A percentile compares a stretch with the other conserved stretches of the same genome.
These are phyloP conservation scores for Acanthamoeba triangularis DNA, from an alignment of 208 protist genomes.

Conservation along the genomic window DNA sequence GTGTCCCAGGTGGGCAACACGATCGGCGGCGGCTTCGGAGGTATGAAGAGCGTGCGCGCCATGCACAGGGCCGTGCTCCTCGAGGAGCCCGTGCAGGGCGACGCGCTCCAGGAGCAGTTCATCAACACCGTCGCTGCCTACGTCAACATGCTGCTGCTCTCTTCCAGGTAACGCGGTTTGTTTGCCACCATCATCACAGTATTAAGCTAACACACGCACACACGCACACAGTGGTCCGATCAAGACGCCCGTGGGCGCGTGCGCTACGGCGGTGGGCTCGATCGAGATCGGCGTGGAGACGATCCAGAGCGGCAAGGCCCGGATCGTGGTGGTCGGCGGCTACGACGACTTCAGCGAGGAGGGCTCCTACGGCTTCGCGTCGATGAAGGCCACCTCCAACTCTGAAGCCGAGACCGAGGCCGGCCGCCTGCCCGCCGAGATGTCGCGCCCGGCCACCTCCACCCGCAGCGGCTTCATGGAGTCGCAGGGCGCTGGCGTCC, in stretches of 20 bases:
- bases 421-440: constrained; percentile 88
- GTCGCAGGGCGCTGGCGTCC: constrained; percentile 90
- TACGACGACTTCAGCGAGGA: constrained; percentile 92
- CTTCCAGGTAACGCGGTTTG: background rate
- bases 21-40: constrained; percentile 89
- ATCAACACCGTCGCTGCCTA: constrained; percentile 93
- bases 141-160: constrained; percentile 92
- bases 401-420: constrained; percentile 80
- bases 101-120: constrained; percentile 91
- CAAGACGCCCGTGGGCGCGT: constrained; percentile 93
- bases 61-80: constrained; percentile 89
- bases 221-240: constrained; percentile 86
- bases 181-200: background rate
- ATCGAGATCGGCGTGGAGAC: constrained; percentile 92
- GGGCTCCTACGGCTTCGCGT: constrained; percentile 90
- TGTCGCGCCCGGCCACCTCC: constrained; percentile 89
- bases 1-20: constrained; percentile 92
- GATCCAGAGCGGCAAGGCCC: constrained; percentile 86
- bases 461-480: constrained; percentile 91
- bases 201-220: too few relatives aligned
- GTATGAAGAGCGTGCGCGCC: constrained; percentile 84
- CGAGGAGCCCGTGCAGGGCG: constrained; percentile 86
- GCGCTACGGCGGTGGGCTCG: constrained; percentile 92
- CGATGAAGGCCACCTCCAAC: constrained; percentile 91
- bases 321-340: constrained; percentile 88